phyloP scores from a whole-genome alignment of 2,329 filamentous ascomycete species.

The Grosmannia clavigera region DNA sequence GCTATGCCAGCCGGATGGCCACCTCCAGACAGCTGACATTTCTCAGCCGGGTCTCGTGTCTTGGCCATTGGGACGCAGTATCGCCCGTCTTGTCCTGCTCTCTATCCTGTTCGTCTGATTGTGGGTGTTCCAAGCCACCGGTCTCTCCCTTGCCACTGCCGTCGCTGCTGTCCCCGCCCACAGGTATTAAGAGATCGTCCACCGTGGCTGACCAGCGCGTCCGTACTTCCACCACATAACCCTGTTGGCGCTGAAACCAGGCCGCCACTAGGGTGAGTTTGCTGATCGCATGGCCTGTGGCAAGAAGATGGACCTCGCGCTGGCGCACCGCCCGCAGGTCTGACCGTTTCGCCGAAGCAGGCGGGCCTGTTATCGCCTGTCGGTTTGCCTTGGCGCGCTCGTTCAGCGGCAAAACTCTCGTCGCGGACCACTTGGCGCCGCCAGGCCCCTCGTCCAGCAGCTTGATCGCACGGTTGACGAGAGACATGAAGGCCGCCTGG shows the following conservation, averaged over 20 bases:
- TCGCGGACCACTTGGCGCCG: conserved; percentile 31
- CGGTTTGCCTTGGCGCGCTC: conserved; percentile 31
- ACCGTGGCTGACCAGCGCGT: conserved; percentile 53
- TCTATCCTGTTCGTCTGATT: not conserved
- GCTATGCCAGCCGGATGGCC: not conserved
- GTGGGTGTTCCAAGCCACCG: not conserved
- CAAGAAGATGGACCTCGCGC: conserved; percentile 28
- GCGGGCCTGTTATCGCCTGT: conserved; percentile 10
- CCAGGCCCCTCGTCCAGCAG: conserved; percentile 43
- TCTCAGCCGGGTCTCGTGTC: not conserved
- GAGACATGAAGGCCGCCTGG: conserved; percentile 54
- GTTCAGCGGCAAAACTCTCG: conserved; percentile 31
- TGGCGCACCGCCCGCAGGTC: conserved; percentile 15
- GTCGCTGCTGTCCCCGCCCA: conserved; percentile 17
- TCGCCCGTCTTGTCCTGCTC: not conserved
- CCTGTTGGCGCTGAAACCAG: conserved; percentile 51
- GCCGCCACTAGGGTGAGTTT: conserved; percentile 49
- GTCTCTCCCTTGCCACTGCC: conserved; percentile 1
- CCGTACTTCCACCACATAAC: conserved; percentile 44
- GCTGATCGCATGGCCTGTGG: conserved; percentile 54
- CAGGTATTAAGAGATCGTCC: conserved; percentile 48
- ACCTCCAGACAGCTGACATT: conserved; percentile 11
- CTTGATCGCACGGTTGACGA: conserved; percentile 52
- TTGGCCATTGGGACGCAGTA: not conserved
- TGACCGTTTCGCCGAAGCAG: conserved; percentile 1